Base-by-base conservation (phyloP, 176 grass and related monocot species). In the Triticum urartu region DNA sequence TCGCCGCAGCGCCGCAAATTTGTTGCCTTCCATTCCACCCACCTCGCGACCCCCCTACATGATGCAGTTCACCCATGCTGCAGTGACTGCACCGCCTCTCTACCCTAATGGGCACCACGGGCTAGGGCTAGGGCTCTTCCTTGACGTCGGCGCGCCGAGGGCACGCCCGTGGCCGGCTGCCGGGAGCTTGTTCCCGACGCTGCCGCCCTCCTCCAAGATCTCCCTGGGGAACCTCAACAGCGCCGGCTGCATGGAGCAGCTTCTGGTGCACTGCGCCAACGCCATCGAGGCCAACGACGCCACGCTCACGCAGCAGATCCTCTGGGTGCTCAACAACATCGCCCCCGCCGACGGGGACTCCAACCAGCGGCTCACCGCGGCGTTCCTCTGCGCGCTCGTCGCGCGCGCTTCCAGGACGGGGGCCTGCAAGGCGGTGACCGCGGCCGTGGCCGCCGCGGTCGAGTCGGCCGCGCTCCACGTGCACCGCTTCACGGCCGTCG, bases 291-390 rank as follows among this genome's bases (percentile, higher is more conserved):
- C 87, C 56, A 99, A 99, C 83, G 97, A 99, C 72, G 97, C 94
- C 32, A 99, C 97, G 65, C 92, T 99, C 7, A 92, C 97, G 56
- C 97, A 99, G 77, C 97, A 99, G 88, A 89, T 99, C 72, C 85
- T 99, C 21, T 99, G 97, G 97, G 97, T 99, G 20, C 94, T 99
- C 56, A 94, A 99, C 90, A 99, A 99, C 92, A 99, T 99, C 82
- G 97, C 97, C 4, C 92, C 94, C 0, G 87, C 94, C 2, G 97
- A 99, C 3, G 97, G 97, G 1, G 97, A 99, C 81, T 94, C 94
- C 59, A 97, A 91, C 80, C 97, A 99, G 86, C 83, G 94, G 10
- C 92, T 93, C 72, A 91, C 97, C 14, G 90, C 92, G 7, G 92
- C 97, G 6, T 99, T 99, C 89, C 97, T 99, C 45, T 90, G 94